Percentiles rank a stretch among this genome's conserved stretches.
These are phyloP conservation scores for Fusarium abutilonis DNA, from an alignment of 2,329 filamentous ascomycete species.

Conservation along the genomic window DNA sequence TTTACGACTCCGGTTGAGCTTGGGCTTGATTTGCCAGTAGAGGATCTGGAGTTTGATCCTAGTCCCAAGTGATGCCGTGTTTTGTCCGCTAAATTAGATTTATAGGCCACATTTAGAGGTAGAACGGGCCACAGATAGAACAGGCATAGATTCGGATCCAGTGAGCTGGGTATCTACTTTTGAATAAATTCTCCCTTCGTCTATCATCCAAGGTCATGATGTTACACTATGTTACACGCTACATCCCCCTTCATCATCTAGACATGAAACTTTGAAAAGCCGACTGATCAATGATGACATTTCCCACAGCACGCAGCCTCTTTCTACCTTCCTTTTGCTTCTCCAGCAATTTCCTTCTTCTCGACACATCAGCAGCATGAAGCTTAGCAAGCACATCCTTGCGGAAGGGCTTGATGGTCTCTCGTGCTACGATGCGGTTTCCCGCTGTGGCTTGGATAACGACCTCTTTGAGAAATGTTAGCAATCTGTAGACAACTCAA, in stretches of 20 bases:
- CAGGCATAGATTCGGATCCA: not conserved
- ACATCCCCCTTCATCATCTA: constrained; percentile 61
- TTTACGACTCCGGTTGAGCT: constrained; percentile 51
- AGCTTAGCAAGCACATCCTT: constrained; percentile 95
- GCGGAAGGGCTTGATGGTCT: constrained; percentile 94
- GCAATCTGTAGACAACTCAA: not conserved
- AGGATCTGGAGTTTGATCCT: constrained; percentile 26
- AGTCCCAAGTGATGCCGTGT: not conserved
- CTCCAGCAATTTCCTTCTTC: constrained; percentile 87
- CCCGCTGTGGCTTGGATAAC: constrained; percentile 92
- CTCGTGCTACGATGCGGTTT: constrained; percentile 83
- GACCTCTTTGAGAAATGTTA: constrained; percentile 67
- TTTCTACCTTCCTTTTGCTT: constrained; percentile 97
- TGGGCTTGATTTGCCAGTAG: constrained; percentile 53
- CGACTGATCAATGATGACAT: constrained; percentile 95
- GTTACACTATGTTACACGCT: constrained; percentile 35
- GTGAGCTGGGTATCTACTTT: constrained; percentile 21
- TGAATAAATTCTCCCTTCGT: constrained; percentile 5
- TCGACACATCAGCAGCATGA: constrained; percentile 86
- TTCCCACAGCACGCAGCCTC: constrained; percentile 83
- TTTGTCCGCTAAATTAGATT: not conserved
- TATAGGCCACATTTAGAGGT: not conserved
- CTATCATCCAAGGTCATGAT: constrained; percentile 21
- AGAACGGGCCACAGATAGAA: not conserved
- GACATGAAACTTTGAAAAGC: constrained; percentile 94